Conservation (phyloP, 192 early-diverging fungal species). For the Fimicolochytrium jonesii region DNA sequence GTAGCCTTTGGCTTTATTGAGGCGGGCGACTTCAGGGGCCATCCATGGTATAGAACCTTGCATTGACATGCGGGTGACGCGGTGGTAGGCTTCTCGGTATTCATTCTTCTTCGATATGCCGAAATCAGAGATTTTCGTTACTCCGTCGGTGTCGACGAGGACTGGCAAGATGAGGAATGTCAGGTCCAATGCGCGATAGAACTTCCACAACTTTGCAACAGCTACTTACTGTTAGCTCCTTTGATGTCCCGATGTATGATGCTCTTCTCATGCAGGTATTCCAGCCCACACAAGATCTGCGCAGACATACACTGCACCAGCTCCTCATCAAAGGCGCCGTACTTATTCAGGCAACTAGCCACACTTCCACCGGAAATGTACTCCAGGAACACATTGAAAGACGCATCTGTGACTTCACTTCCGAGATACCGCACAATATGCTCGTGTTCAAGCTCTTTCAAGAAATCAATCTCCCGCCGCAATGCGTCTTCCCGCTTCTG, state of each 20-base stretch:
- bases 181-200: not conserved
- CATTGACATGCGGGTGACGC: conserved; percentile 65
- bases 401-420: conserved; percentile 62
- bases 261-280: conserved; percentile 73
- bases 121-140: conserved; percentile 96
- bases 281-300: conserved; percentile 80
- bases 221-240: conserved; percentile 84
- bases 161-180: conserved; percentile 52
- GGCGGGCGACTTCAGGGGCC: conserved; percentile 91
- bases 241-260: conserved; percentile 86
- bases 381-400: conserved; percentile 93
- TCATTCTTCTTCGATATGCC: conserved; percentile 83
- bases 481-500: conserved; percentile 64
- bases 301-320: conserved; percentile 75
- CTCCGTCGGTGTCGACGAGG: conserved; percentile 83
- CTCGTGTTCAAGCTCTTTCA: conserved; percentile 71
- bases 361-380: conserved; percentile 95
- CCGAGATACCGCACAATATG: conserved; percentile 95
- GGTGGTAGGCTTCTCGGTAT: conserved; percentile 43
- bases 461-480: conserved; percentile 79
- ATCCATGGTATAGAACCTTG: conserved; percentile 95
- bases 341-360: conserved; percentile 65
- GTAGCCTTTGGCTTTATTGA: conserved; percentile 74
- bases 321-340: conserved; percentile 86
- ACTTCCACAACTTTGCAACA: not conserved